Conservation (phyloP, 805 yeast species). For the Saturnispora besseyi region DNA sequence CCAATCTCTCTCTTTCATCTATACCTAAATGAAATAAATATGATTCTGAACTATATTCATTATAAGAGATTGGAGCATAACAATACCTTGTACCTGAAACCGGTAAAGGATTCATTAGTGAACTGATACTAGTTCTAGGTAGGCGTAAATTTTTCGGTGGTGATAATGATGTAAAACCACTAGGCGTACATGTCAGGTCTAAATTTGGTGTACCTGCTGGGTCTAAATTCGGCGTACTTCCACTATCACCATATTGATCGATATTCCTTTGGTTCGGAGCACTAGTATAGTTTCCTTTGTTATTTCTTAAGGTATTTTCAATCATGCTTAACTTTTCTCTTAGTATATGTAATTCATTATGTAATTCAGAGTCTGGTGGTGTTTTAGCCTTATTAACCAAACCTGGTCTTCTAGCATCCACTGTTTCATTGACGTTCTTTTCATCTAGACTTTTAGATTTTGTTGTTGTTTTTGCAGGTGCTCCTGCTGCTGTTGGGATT, state of each 20-base stretch:
- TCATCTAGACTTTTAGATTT: background rate
- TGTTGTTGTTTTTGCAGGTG: background rate
- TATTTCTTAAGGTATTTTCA: slow-evolving; percentile 3
- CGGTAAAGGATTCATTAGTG: slow-evolving; percentile 8
- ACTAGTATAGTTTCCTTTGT: background rate
- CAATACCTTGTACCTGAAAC: background rate
- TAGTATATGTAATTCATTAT: background rate
- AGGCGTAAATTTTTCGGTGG: background rate
- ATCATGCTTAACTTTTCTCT: slow-evolving; percentile 4
- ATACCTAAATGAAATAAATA: slow-evolving; percentile 5
- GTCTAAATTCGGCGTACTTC: background rate
- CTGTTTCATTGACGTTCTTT: too few relatives aligned
- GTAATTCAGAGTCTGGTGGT: background rate
- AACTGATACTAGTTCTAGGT: slow-evolving; percentile 6
- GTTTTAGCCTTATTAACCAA: background rate
- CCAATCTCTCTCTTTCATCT: slow-evolving; percentile 4
- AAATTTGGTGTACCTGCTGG: background rate
- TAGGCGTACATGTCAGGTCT: background rate
- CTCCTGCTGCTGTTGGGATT: background rate
- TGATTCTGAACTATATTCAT: background rate
- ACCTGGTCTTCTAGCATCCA: background rate
- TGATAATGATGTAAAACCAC: background rate
- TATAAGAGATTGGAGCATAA: background rate
- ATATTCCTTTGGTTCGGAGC: background rate
- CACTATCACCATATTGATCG: background rate